phyloP scores from a whole-genome alignment of 73 alveolate species.

The Symbiodinium natans region DNA sequence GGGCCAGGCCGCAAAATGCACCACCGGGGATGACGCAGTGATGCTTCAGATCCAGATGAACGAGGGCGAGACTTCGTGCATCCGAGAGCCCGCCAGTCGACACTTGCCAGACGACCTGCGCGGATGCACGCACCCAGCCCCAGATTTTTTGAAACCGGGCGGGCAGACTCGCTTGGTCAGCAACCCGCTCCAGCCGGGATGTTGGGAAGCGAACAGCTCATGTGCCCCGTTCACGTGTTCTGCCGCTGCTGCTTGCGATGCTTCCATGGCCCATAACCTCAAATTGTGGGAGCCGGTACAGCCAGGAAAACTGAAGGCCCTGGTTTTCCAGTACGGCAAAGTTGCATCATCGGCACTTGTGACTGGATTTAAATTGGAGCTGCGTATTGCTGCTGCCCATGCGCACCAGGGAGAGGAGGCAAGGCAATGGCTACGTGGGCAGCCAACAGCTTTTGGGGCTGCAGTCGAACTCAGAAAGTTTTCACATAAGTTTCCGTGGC shows the following conservation, averaged over 20 bases:
- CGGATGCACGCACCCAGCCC: too few relatives aligned
- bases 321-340: constrained; percentile 4
- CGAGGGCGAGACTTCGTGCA: too few relatives aligned
- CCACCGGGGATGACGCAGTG: too few relatives aligned
- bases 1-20: too few relatives aligned
- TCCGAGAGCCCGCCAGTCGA: too few relatives aligned
- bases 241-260: background rate
- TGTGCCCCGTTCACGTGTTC: background rate
- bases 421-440: background rate
- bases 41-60: too few relatives aligned
- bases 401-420: background rate
- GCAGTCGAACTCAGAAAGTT: too few relatives aligned
- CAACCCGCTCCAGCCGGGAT: background rate
- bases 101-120: too few relatives aligned
- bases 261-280: background rate
- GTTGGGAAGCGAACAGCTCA: background rate
- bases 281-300: background rate
- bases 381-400: background rate
- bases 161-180: background rate
- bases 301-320: background rate
- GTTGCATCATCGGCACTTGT: background rate
- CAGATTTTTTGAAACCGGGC: too few relatives aligned
- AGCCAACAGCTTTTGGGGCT: too few relatives aligned
- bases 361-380: background rate
- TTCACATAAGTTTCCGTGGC: too few relatives aligned